A percentile compares a stretch with the other conserved stretches of the same genome.
Evolutionary conservation across 2,329 filamentous ascomycete species (phyloP).

Genomic region (Juglanconis juglandina): DNA sequence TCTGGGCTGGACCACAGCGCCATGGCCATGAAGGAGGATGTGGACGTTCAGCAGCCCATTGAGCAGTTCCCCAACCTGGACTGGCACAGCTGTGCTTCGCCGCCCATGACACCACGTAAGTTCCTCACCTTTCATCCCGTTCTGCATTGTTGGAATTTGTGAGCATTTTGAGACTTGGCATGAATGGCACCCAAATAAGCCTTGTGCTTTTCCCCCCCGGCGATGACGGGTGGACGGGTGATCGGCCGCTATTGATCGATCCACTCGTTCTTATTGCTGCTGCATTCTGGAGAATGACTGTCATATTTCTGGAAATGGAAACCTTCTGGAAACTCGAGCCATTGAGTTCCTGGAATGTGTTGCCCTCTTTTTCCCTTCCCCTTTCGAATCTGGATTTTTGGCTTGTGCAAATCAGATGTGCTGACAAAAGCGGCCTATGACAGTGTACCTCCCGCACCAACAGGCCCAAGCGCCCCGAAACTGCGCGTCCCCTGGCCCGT

Average conservation of each 20-base stretch:
- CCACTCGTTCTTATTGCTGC: not conserved
- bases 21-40: slow-evolving; percentile 66
- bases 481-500: slow-evolving; percentile 15
- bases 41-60: slow-evolving; percentile 55
- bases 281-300: too few species aligned
- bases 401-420: not conserved
- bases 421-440: slow-evolving; percentile 16
- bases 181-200: not conserved
- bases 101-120: slow-evolving; percentile 89
- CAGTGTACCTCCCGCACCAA: slow-evolving; percentile 42
- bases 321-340: too few species aligned
- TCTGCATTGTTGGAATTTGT: not conserved
- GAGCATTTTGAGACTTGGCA: not conserved
- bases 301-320: too few species aligned
- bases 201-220: not conserved
- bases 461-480: slow-evolving; percentile 28
- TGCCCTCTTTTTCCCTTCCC: too few species aligned
- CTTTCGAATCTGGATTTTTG: too few species aligned
- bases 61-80: slow-evolving; percentile 72
- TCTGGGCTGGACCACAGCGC: slow-evolving; percentile 67
- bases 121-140: slow-evolving; percentile 26
- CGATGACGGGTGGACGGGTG: not conserved
- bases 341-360: too few species aligned
- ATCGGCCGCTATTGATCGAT: not conserved
- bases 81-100: slow-evolving; percentile 74